Conservation (phyloP, 2,329 filamentous ascomycete genomes). For the Didymella pinodella region DNA sequence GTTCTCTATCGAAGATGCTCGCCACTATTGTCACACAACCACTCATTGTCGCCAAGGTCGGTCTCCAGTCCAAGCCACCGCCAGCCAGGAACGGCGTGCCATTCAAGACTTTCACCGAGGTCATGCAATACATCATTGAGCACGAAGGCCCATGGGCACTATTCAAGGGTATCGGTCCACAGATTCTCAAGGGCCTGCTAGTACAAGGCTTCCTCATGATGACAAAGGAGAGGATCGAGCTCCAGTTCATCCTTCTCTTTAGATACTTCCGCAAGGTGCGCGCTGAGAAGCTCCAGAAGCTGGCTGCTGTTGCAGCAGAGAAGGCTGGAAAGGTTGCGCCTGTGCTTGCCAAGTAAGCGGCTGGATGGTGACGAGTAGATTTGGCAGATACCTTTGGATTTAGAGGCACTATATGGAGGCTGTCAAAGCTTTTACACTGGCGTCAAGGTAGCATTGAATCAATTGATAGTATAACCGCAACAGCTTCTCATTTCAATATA, state of each 20-base stretch:
- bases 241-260: constrained; percentile 85
- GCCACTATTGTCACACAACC: constrained; percentile 94
- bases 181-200: constrained; percentile 89
- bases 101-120: constrained; percentile 91
- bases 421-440: constrained; percentile 1
- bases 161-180: constrained; percentile 96
- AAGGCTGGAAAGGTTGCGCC: constrained; percentile 54
- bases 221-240: constrained; percentile 95
- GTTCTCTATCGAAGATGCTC: constrained; percentile 89
- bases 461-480: too few relatives aligned
- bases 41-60: constrained; percentile 96
- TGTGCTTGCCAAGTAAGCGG: constrained; percentile 41
- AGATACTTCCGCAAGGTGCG: constrained; percentile 78
- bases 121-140: constrained; percentile 92
- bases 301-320: constrained; percentile 68
- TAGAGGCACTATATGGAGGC: constrained; percentile 5
- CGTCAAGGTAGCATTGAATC: constrained; percentile 6
- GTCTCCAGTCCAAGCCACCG: constrained; percentile 91
- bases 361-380: neutral
- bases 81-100: constrained; percentile 84
- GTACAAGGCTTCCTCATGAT: constrained; percentile 99
- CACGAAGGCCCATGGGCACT: constrained; percentile 84
- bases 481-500: too few relatives aligned
- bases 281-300: constrained; percentile 72
- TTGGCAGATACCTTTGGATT: constrained; percentile 13